Evolutionary conservation across 805 yeast genomes (phyloP), one percentile per base, ranked within the genome.

Genomic region (Metahyphopichia silvanorum): DNA sequence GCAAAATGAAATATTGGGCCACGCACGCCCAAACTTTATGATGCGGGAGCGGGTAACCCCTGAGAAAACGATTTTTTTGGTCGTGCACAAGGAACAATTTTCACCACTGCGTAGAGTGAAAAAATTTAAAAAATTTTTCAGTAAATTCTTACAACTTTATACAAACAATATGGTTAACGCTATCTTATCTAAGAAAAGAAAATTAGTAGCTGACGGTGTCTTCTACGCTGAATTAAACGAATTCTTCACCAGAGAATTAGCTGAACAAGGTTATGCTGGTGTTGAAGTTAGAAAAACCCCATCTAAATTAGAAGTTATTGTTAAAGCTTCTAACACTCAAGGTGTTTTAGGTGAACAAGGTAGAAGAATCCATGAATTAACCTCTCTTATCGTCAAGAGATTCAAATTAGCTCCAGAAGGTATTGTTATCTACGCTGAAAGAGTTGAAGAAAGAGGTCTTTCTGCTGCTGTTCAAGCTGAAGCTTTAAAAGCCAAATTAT

Each of bases 231-330:
- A 93, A 79, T 78, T 93, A 67, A 93, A 93, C 82, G 98, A 93
- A 79, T 93, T 93, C 93, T 93, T 93, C 88, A 87, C 97, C 82
- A 91, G 98, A 80, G 98, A 93, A 76, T 85, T 93, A 66, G 96
- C 98, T 60, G 98, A 93, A 79, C 96, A 93, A 77, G 98, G 98
- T 70, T 93, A 93, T 82, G 93, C 98, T 62, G 98, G 98, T 78
- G 96, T 93, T 65, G 98, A 93, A 78, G 96, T 93, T 71, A 86
- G 98, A 79, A 86, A 86, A 66, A 87, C 97, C 68, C 93, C 97
- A 71, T 74, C 91, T 78, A 89, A 86, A 82, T 88, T 95, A 66
- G 98, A 93, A 77, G 86, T 93, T 55, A 86, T 93, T 71, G 88
- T 93, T 77, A 88, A 96, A 76, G 98, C 98, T 60, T 87, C 97